These are phyloP conservation scores for Trichocomaceae sp. DNA, from an alignment of 2,329 filamentous ascomycete species.

Conservation along the genomic window DNA sequence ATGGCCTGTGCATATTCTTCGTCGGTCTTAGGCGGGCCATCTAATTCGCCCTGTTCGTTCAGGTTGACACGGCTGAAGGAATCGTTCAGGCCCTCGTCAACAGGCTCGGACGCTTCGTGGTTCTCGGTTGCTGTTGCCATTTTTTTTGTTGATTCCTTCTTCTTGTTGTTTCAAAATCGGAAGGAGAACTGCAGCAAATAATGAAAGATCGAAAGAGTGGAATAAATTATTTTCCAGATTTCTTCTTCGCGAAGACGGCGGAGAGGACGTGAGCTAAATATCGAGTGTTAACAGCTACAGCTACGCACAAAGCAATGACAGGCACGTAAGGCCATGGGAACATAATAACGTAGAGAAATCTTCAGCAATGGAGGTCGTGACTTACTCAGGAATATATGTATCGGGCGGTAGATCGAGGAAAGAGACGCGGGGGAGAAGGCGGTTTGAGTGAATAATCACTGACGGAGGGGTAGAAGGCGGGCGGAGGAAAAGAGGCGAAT, in stretches of 20 bases:
- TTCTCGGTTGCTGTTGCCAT: constrained; percentile 59
- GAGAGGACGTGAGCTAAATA: background rate
- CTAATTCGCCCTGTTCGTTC: constrained; percentile 61
- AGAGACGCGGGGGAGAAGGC: background rate
- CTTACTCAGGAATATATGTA: constrained; percentile 5
- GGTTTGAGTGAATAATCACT: constrained; percentile 14
- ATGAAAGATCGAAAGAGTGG: background rate
- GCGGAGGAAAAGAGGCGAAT: constrained; percentile 14
- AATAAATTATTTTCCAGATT: background rate
- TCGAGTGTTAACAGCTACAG: background rate
- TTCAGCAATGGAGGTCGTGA: constrained; percentile 15
- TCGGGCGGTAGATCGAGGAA: constrained; percentile 3
- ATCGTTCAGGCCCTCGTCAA: constrained; percentile 57
- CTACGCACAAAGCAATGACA: background rate
- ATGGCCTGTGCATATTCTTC: constrained; percentile 93
- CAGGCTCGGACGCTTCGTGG: constrained; percentile 49
- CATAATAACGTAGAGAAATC: constrained; percentile 10
- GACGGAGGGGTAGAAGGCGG: constrained; percentile 18
- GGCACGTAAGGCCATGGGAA: background rate
- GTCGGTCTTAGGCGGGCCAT: constrained; percentile 80
- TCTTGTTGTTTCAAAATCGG: background rate
- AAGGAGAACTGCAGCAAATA: background rate
- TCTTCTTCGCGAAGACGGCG: background rate
- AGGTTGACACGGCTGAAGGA: constrained; percentile 61
- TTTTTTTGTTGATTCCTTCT: constrained; percentile 12